A percentile compares a stretch with the other conserved stretches of the same genome.
Conservation (phyloP, 2,329 filamentous ascomycete species). For the Monosporascus sp. region DNA sequence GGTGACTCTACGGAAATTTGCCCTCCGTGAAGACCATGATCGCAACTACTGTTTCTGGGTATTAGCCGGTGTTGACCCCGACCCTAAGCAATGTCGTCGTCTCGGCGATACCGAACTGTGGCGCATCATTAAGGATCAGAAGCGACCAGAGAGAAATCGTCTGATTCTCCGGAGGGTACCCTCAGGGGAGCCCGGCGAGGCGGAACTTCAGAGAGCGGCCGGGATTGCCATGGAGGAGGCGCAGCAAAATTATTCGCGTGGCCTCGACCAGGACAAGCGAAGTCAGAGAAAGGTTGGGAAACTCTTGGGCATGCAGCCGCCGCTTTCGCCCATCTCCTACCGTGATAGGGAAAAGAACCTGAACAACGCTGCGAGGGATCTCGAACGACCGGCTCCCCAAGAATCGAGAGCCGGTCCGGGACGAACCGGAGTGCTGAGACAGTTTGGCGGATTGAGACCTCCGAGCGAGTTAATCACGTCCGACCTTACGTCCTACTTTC, state of each 20-base stretch:
- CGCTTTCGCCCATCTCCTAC: constrained; percentile 75
- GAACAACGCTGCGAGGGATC: constrained; percentile 51
- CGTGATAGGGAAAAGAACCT: constrained; percentile 65
- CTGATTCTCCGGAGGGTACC: constrained; percentile 92
- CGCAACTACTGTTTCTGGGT: constrained; percentile 97
- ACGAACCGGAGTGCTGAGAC: constrained; percentile 57
- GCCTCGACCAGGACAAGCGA: constrained; percentile 63
- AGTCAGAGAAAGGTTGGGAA: constrained; percentile 87
- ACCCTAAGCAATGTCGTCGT: constrained; percentile 73
- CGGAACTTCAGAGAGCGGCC: constrained; percentile 82
- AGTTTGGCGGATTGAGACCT: constrained; percentile 86
- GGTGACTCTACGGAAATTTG: constrained; percentile 81
- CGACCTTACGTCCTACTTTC: constrained; percentile 95
- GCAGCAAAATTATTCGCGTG: constrained; percentile 63
- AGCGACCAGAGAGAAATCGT: constrained; percentile 79
- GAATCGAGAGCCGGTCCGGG: constrained; percentile 40
- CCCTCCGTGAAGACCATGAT: constrained; percentile 82
- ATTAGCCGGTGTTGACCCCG: constrained; percentile 76
- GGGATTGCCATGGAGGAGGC: constrained; percentile 86
- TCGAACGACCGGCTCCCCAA: constrained; percentile 50
- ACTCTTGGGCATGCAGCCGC: constrained; percentile 75
- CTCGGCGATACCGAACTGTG: constrained; percentile 84
- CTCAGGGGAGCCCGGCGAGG: constrained; percentile 78
- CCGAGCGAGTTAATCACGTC: constrained; percentile 97
- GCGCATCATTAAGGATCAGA: constrained; percentile 82